Percentiles rank a stretch among this genome's conserved stretches.
These are phyloP conservation scores for Leccinum uliginosum DNA, from an alignment of 768 basidiomycete genomes.

Conservation along the genomic window DNA sequence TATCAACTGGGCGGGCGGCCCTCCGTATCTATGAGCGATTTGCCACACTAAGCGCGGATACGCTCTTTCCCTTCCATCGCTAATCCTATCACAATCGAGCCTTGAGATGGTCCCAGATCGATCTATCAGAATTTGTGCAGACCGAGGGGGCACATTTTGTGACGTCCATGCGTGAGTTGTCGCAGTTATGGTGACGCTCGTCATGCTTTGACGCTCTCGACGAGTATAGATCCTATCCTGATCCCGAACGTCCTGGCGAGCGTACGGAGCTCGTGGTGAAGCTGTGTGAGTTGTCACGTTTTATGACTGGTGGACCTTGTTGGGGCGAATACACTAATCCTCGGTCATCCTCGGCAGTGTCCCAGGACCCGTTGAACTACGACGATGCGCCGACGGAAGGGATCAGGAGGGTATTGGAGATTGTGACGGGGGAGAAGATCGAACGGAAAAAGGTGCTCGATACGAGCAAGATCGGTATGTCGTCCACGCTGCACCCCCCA, in stretches of 20 bases:
- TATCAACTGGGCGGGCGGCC: neutral
- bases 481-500: neutral
- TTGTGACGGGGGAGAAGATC: constrained; percentile 63
- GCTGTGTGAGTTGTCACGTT: constrained; percentile 48
- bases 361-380: constrained; percentile 86
- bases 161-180: constrained; percentile 74
- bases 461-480: constrained; percentile 75
- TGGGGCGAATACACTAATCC: neutral
- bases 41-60: neutral
- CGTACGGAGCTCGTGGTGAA: constrained; percentile 87
- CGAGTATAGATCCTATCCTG: constrained; percentile 61
- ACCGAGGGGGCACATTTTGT: constrained; percentile 90
- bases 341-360: constrained; percentile 47
- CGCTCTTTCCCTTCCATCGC: neutral
- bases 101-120: constrained; percentile 50
- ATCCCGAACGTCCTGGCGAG: constrained; percentile 54
- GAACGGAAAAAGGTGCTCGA: constrained; percentile 62
- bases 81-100: neutral
- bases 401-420: constrained; percentile 80
- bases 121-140: constrained; percentile 82
- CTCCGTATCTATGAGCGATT: neutral
- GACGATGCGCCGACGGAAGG: constrained; percentile 93
- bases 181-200: neutral
- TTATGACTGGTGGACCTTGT: neutral
- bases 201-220: neutral